Conservation (phyloP, 192 early-diverging fungal genomes). For the Backusella morwellensis region DNA sequence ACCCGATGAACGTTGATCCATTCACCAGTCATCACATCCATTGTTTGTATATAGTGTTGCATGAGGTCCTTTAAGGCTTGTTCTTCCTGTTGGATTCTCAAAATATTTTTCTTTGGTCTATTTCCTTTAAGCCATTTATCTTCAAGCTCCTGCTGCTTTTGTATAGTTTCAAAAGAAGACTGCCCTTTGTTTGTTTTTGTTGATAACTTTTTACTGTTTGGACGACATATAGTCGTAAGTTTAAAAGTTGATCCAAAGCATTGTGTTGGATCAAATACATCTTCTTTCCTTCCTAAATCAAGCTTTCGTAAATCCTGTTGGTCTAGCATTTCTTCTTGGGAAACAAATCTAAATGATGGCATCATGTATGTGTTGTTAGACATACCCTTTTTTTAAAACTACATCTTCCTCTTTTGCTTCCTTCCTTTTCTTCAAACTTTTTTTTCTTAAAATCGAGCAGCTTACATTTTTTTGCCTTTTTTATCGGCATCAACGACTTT, state of each 20-base stretch:
- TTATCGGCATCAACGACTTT: not conserved
- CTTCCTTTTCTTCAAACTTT: not conserved
- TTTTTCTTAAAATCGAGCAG: not conserved
- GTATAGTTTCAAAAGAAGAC: constrained; percentile 19
- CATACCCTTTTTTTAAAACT: not conserved
- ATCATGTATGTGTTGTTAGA: not conserved
- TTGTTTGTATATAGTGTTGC: constrained; percentile 36
- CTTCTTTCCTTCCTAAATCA: not conserved
- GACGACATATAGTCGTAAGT: not conserved
- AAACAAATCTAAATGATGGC: not conserved
- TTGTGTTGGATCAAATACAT: not conserved
- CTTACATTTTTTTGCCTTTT: constrained; percentile 25
- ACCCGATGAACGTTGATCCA: constrained; percentile 41
- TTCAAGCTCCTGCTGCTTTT: constrained; percentile 18
- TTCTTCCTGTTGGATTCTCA: constrained; percentile 52
- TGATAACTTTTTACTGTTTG: not conserved
- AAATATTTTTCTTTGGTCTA: constrained; percentile 46
- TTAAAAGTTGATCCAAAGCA: constrained; percentile 8
- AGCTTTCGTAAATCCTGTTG: not conserved
- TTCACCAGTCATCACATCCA: constrained; percentile 41
- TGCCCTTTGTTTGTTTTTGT: too few species aligned
- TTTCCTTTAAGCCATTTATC: constrained; percentile 28
- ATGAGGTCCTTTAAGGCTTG: constrained; percentile 33
- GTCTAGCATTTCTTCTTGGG: not conserved
- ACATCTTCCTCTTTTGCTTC: not conserved